Base-by-base conservation (phyloP, 2,329 filamentous ascomycete species). In the Aspergillus tubingensis region DNA sequence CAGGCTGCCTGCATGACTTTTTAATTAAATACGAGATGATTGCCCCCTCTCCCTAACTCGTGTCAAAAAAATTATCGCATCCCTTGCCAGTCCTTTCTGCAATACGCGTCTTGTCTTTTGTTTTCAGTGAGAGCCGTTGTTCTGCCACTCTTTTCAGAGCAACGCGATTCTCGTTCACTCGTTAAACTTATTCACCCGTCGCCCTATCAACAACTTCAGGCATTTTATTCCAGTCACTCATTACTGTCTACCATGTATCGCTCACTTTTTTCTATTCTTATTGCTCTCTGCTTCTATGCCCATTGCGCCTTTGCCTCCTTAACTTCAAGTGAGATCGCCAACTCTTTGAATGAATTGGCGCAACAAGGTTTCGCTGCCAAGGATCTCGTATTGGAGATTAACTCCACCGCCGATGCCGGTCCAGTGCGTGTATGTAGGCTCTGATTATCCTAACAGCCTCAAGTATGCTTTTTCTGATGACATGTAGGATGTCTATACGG, bases 131-230 rank as follows among this genome's bases (percentile, higher is more conserved):
- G 15, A 19, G 36, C 11, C 15, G 50, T 44, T 54, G 52, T 54
- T 55, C 53, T 55, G 53, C 53, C 53, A 47, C 53, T 55, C 53
- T 55, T 36, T 55, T 55, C 53, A 47, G 53, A 55, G 32, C 39
- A 54, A 8, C 51, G 36, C 39, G 32, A 47, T 30, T 30, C 36
- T 47, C 53, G 23, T 32, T 36, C 11, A 23, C 7, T 47, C 23
- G 3, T 8, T 54, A 10, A 13, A 32, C 41, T 19, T 6, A 15
- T 27, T 7, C 32, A 13, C 32, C 8, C 10, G 27, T 30, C 8
- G 27, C 27, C 27, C 27, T 30, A 30, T 27, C 25, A 30, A 30
- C 27, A 30, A 30, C 27, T 30, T 5, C 15, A 36, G 11, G 32
- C 10, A 36, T 36, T 36, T 19, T 30, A 13, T 8, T 2, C 13